Percentiles rank a stretch among this genome's conserved stretches.
These are phyloP conservation scores for Incumbomyces delicatus DNA, from an alignment of 2,329 filamentous ascomycete genomes.

Conservation along the genomic window DNA sequence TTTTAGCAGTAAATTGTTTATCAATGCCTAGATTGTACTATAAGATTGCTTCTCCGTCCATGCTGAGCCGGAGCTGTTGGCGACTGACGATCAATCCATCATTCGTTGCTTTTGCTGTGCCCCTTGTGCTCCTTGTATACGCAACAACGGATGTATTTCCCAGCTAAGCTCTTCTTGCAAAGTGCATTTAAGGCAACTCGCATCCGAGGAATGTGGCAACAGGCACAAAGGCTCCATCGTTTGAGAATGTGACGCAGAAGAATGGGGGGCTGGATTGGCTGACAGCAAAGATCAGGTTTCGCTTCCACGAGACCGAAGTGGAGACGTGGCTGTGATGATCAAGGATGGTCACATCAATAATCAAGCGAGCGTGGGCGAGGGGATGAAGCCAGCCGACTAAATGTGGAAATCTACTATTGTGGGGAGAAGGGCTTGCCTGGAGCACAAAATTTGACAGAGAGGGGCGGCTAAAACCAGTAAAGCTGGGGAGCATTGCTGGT, in stretches of 20 bases:
- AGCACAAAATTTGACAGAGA: background rate
- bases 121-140: no score
- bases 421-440: background rate
- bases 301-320: slow-evolving; percentile 4
- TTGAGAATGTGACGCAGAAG: slow-evolving; percentile 5
- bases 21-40: no score
- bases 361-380: background rate
- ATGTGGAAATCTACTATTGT: background rate
- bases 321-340: background rate
- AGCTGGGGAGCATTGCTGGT: background rate
- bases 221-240: background rate
- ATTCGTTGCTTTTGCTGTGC: no score
- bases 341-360: background rate
- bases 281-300: background rate
- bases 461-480: background rate
- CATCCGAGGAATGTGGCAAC: no score
- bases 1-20: no score
- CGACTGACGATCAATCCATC: no score
- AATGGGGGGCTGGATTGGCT: slow-evolving; percentile 3
- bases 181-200: no score
- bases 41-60: no score
- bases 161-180: no score
- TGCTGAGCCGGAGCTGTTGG: no score
- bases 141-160: no score
- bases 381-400: background rate